Conservation (phyloP, 371 early-diverging fungal genomes). For the Choanephora cucurbitarum region DNA sequence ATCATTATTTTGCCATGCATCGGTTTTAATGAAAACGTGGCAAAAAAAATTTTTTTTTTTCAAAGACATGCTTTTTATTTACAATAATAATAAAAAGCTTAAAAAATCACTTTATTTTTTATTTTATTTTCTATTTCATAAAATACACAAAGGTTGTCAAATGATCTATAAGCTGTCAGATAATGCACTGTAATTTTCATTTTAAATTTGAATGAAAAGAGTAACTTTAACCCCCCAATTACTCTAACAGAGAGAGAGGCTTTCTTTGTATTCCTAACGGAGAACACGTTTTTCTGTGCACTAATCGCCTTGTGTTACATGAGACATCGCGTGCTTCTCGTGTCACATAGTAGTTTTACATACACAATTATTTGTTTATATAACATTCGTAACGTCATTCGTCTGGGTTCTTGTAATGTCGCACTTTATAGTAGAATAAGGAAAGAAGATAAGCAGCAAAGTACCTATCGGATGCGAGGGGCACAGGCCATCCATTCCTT, state of each 20-base stretch:
- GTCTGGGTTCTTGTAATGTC: constrained; percentile 5
- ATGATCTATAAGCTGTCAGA: too few relatives aligned
- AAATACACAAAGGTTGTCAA: too few relatives aligned
- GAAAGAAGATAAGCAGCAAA: constrained; percentile 17
- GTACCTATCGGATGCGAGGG: constrained; percentile 30
- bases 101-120: background rate
- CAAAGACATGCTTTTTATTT: background rate
- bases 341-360: background rate
- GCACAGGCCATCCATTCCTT: constrained; percentile 26
- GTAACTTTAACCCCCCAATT: too few relatives aligned
- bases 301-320: background rate
- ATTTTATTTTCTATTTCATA: too few relatives aligned
- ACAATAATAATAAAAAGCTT: background rate
- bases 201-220: too few relatives aligned
- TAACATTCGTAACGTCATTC: background rate
- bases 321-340: background rate
- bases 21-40: background rate
- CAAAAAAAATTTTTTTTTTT: background rate
- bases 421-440: constrained; percentile 10
- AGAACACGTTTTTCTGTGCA: background rate
- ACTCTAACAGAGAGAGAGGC: too few relatives aligned
- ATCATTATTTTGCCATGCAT: background rate
- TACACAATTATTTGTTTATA: background rate
- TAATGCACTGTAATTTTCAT: too few relatives aligned
- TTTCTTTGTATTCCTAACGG: background rate